Base-by-base conservation (phyloP, 2,329 filamentous ascomycete species). In the Aureobasidium sp. region DNA sequence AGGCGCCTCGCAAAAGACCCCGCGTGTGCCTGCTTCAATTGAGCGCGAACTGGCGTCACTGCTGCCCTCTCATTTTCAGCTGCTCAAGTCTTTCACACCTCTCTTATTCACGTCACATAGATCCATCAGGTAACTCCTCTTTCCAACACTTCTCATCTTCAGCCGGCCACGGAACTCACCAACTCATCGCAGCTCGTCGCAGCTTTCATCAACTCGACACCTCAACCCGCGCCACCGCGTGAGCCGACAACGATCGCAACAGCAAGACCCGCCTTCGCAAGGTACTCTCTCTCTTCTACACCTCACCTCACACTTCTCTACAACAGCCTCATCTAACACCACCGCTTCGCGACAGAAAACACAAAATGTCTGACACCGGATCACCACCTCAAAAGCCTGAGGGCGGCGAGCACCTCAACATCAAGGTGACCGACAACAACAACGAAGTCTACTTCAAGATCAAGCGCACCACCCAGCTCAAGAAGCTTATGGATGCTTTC, bases 371-470 rank as follows among this genome's bases (percentile, higher is more conserved):
- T 44, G 77, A 80, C 65, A 72, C 73, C 69, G 75, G 73, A 29
- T 73, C 70, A 5, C 62, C 64, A 16, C 69, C 69, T 66, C 68
- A 74, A 42, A 72, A 74, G 67, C 74, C 75, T 45, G 78, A 79
- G 69, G 70, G 68, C 29, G 78, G 79, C 61, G 93, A 97, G 78
- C 94, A 99, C 76, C 81, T 99, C 5, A 99, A 99, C 79, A 97
- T 99, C 79, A 99, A 99, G 76, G 94, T 99, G 14, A 97, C 94
- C 0, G 94, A 99, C 70, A 97, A 96, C 79, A 97, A 97, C 80
- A 99, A 99, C 75, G 94, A 99, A 74, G 93, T 99, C 70, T 99
- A 97, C 77, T 99, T 99, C 82, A 99, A 99, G 82, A 99, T 99
- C 80, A 99, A 99, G 87, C 85, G 92, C 41, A 91, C 88, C 27